A percentile compares a stretch with the other conserved stretches of the same genome.
These are phyloP conservation scores for Forsythia viridissima DNA, from an alignment of 257 asterid species.

Conservation along the genomic window DNA sequence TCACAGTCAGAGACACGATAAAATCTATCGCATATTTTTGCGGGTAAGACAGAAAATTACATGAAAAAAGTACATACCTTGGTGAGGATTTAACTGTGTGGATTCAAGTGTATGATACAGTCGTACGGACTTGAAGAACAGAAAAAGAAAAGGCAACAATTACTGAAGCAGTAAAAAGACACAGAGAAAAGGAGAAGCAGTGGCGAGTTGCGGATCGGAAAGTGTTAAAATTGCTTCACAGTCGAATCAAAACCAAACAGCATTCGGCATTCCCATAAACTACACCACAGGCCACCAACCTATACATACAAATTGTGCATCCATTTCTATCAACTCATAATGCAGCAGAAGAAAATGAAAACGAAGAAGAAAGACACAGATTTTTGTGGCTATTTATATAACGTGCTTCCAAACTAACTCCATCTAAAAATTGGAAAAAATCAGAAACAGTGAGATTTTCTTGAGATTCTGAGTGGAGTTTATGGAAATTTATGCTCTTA, in stretches of 20 bases:
- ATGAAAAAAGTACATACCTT: conserved; percentile 2
- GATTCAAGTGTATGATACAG: neutral
- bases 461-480: neutral
- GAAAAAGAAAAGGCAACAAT: neutral
- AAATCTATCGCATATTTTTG: neutral
- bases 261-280: conserved; percentile 22
- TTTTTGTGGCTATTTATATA: neutral
- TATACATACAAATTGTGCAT: neutral
- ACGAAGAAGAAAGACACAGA: neutral
- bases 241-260: conserved; percentile 24
- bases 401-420: neutral
- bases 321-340: neutral
- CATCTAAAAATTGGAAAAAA: neutral
- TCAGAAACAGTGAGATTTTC: conserved; percentile 20
- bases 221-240: conserved; percentile 12
- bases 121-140: neutral
- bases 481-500: neutral
- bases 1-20: no score
- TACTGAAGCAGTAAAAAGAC: neutral
- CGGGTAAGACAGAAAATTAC: neutral
- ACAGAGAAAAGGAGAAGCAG: neutral
- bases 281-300: neutral
- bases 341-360: neutral
- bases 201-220: neutral
- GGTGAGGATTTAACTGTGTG: neutral